Conservation (phyloP, 805 yeast genomes). For the Cyberlindnera sargentensis region DNA sequence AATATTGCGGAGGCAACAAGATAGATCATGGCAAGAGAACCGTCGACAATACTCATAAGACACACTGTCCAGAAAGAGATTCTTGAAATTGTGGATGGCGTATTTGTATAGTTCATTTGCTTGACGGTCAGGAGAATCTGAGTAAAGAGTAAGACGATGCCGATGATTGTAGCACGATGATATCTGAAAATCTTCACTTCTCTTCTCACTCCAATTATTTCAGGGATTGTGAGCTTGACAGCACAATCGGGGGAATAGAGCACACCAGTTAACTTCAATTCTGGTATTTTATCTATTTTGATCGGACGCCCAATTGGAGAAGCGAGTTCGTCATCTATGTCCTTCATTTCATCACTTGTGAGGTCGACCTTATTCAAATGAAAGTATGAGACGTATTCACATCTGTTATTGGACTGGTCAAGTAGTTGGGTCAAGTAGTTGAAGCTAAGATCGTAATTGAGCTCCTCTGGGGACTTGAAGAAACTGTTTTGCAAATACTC, state of each 20-base stretch:
- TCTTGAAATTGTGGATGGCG: conserved; percentile 75
- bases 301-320: conserved; percentile 80
- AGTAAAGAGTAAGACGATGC: conserved; percentile 18
- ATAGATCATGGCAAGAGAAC: conserved; percentile 56
- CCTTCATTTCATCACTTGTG: conserved; percentile 42
- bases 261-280: conserved; percentile 47
- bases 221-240: conserved; percentile 34
- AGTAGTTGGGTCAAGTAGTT: conserved; percentile 19
- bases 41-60: conserved; percentile 60
- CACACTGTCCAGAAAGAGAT: conserved; percentile 66
- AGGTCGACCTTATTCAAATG: conserved; percentile 61
- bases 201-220: conserved; percentile 46
- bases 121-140: conserved; percentile 32
- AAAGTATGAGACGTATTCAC: conserved; percentile 67
- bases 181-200: conserved; percentile 34
- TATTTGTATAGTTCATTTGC: conserved; percentile 65
- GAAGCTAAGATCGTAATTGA: conserved; percentile 19
- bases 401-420: conserved; percentile 34
- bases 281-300: conserved; percentile 42
- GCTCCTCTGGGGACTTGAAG: conserved; percentile 10
- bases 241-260: conserved; percentile 92
- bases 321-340: conserved; percentile 64
- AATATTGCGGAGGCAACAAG: conserved; percentile 50
- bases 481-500: conserved; percentile 37
- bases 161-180: conserved; percentile 13